Evolutionary conservation across 345 rosid genomes (phyloP).

Genomic region (Citrus inodora): DNA sequence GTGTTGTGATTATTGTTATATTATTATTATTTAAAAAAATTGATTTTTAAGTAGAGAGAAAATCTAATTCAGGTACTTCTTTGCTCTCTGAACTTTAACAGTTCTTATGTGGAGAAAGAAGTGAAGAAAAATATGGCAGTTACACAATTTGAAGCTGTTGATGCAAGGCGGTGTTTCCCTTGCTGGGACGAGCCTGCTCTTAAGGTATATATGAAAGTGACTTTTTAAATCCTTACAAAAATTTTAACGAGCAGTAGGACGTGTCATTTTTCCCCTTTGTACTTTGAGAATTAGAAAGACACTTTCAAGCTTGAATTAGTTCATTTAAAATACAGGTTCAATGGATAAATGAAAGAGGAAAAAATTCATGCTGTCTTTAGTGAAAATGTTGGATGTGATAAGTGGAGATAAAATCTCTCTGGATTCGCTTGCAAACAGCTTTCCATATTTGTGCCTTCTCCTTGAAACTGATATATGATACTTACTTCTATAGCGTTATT

Average conservation of each 20-base stretch:
- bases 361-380: not conserved
- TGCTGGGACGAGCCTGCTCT: slow-evolving; percentile 57
- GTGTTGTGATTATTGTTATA: slow-evolving; percentile 19
- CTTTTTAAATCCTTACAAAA: too few relatives aligned
- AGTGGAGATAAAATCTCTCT: too few relatives aligned
- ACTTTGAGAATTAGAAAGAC: not conserved
- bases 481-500: too few relatives aligned
- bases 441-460: not conserved
- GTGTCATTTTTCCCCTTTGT: too few relatives aligned
- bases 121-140: slow-evolving; percentile 42
- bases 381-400: not conserved
- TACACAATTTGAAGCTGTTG: slow-evolving; percentile 45
- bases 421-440: not conserved
- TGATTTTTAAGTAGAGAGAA: too few relatives aligned
- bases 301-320: not conserved
- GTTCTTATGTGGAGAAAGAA: slow-evolving; percentile 33
- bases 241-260: too few relatives aligned
- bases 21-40: not conserved
- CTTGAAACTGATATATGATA: too few relatives aligned
- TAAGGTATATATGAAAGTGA: slow-evolving; percentile 23
- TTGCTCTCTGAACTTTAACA: slow-evolving; percentile 2
- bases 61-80: not conserved
- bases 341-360: not conserved
- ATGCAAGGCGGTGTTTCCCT: slow-evolving; percentile 47
- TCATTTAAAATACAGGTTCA: not conserved